These are phyloP conservation scores for Terfezia claveryi DNA, from an alignment of 495 filamentous ascomycete genomes.

Conservation along the genomic window DNA sequence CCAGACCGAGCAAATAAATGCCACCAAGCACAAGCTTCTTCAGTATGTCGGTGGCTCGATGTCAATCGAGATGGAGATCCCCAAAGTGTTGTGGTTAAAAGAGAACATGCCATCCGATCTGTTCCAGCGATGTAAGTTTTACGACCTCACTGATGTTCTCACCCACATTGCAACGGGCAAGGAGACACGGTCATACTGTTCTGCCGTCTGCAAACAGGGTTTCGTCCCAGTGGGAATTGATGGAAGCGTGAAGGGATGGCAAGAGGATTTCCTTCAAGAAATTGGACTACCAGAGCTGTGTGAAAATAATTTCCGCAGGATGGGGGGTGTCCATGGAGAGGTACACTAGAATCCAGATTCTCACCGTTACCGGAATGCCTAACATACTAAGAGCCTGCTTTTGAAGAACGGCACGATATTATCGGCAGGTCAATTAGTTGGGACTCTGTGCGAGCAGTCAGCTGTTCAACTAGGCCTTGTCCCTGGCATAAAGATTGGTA, in stretches of 20 bases:
- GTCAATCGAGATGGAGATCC: conserved; percentile 98
- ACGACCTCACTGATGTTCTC: conserved; percentile 78
- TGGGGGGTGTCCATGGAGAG: conserved; percentile 84
- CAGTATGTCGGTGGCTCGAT: conserved; percentile 91
- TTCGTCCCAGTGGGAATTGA: conserved; percentile 89
- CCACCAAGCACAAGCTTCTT: conserved; percentile 75
- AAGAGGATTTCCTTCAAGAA: conserved; percentile 67
- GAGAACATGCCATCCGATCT: conserved; percentile 88
- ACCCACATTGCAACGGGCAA: conserved; percentile 90
- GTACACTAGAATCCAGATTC: conserved; percentile 28
- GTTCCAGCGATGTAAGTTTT: conserved; percentile 86
- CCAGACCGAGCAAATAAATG: conserved; percentile 80
- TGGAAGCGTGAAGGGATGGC: conserved; percentile 94
- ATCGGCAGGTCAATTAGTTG: conserved; percentile 76
- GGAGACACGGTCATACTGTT: conserved; percentile 80
- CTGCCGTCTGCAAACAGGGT: conserved; percentile 85
- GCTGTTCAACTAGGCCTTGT: conserved; percentile 66
- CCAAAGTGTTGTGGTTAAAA: conserved; percentile 93
- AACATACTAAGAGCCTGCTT: neutral
- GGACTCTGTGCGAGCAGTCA: conserved; percentile 62
- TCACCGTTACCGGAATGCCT: conserved; percentile 10
- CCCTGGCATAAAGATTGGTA: conserved; percentile 73
- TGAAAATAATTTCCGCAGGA: conserved; percentile 66
- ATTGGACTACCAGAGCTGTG: conserved; percentile 69
- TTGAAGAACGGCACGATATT: conserved; percentile 69